Base-by-base conservation (phyloP, 2,329 filamentous ascomycete genomes). In the Ophiocordyceps sinensis region DNA sequence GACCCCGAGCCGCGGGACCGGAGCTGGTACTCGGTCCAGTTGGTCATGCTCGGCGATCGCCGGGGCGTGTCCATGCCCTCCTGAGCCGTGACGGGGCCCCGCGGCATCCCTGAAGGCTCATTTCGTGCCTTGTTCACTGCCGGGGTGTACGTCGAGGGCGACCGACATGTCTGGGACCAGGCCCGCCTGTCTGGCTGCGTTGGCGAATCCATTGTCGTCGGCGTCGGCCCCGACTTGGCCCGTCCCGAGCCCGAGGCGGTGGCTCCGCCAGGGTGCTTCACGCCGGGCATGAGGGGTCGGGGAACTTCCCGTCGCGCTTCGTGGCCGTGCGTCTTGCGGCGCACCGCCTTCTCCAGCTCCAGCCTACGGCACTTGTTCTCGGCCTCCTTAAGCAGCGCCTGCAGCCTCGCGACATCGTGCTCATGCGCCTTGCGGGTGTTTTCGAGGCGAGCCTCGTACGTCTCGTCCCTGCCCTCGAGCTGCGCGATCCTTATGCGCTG, bases 391-490 rank as follows among this genome's bases (percentile, higher is more conserved):
- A 66, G 47, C 29, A 61, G 55, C 28, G 51, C 51, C 32, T 61
- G 56, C 12, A 67, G 49, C 13, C 47, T 49, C 3, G 53, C 44
- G 10, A 59, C 49, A 28, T 56, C 52, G 14, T 61, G 56, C 13
- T 57, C 53, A 15, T 62, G 57, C 10, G 47, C 49, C 38, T 53
- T 55, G 7, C 60, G 53, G 37, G 62, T 59, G 28, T 63, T 61
- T 21, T 57, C 49, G 12, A 67, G 44, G 1, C 63, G 56, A 10
- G 51, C 43, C 39, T 65, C 57, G 41, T 65, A 66, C 3, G 60
- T 66, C 41, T 58, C 53, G 32, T 65, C 60, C 41, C 53, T 55
- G n/a, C 55, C 60, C 40, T 62, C 56, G n/a, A 66, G 44, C 14
- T 58, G 56, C 14, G 52, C 45, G 12, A 66, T 50, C 19, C 55